phyloP scores from a whole-genome alignment of 1,139 yeast genomes.

The Sporopachydermia cereana region DNA sequence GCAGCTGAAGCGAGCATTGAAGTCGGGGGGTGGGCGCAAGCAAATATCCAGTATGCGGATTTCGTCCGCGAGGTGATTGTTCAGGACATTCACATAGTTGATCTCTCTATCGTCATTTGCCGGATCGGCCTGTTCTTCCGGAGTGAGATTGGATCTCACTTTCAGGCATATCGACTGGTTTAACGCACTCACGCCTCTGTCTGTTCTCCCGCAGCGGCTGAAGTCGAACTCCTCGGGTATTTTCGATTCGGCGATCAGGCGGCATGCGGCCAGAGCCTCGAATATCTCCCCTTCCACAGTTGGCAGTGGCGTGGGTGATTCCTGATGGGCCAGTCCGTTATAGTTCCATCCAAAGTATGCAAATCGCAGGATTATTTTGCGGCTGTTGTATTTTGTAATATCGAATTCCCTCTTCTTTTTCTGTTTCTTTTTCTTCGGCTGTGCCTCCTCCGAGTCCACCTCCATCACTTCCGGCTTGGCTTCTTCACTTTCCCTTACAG shows the following conservation, averaged over 20 bases:
- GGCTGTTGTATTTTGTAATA: conserved; percentile 49
- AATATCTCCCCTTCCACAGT: conserved; percentile 77
- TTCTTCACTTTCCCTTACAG: no score
- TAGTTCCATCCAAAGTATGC: conserved; percentile 92
- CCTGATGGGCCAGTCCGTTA: conserved; percentile 79
- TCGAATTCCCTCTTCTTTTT: conserved; percentile 44
- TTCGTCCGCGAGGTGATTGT: conserved; percentile 69
- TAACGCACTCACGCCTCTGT: conserved; percentile 93
- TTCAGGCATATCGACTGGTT: conserved; percentile 80
- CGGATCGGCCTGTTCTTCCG: conserved; percentile 45
- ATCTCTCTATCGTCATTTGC: conserved; percentile 53
- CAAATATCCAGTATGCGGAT: conserved; percentile 75
- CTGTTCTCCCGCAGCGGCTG: conserved; percentile 94
- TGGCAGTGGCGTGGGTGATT: conserved; percentile 63
- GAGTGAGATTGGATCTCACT: conserved; percentile 55
- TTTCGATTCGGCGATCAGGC: conserved; percentile 46
- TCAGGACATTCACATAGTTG: conserved; percentile 64
- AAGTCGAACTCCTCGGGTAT: conserved; percentile 54
- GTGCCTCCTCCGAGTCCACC: not conserved
- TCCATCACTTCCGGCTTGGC: not conserved
- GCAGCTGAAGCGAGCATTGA: conserved; percentile 93
- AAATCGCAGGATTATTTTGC: conserved; percentile 71
- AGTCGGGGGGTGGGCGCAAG: conserved; percentile 66
- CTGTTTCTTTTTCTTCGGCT: not conserved
- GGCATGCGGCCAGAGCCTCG: conserved; percentile 57